Base-by-base conservation (phyloP, 345 rosid genomes). In the Camelina laxa region DNA sequence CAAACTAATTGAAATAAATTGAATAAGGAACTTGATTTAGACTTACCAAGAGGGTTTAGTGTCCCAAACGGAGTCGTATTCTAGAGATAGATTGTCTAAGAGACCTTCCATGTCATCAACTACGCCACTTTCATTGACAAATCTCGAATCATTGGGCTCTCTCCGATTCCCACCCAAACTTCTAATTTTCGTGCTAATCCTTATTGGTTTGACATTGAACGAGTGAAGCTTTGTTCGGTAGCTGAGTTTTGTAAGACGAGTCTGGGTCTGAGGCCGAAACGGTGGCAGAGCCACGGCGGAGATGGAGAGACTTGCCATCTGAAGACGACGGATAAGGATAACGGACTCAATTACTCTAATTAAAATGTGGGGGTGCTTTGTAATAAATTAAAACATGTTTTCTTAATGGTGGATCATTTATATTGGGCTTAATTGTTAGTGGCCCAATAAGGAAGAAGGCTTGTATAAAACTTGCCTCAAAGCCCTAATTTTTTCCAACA, bases 61-160 rank as follows among this genome's bases (percentile, higher is more conserved):
- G 83, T 94, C 99, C 99, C 99, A 91, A n/a, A 94, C 96, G 22
- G 96, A 88, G 67, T 94, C 98, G 79, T 94, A 94, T 65, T 91
- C 98, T 19, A 92, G 97, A 41, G 98, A 91, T 13, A 94, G 91
- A 64, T 87, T 15, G 73, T 90, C 91, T 66, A 91, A 86, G 82
- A 87, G 90, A 59, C 93, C 93, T 81, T 94, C 96, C 96, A 94
- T 87, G 73, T 94, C 95, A 31, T 88, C 91, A 33, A 89, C 70
- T 35, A 60, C 83, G 49, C 96, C 92, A 60, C 86, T 77, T 70
- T 94, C 89, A 74, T 89, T 92, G 53, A 80, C 54, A 82, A 87
- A 91, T 49, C 33, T 72, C n/a, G 92, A 71, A 67, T 84, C 88
- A 30, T 79, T 77, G 19, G 70, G 76, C 76, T 79, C 87, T 53